Conservation (phyloP, 2,329 filamentous ascomycete genomes). For the Trichothecium roseum region DNA sequence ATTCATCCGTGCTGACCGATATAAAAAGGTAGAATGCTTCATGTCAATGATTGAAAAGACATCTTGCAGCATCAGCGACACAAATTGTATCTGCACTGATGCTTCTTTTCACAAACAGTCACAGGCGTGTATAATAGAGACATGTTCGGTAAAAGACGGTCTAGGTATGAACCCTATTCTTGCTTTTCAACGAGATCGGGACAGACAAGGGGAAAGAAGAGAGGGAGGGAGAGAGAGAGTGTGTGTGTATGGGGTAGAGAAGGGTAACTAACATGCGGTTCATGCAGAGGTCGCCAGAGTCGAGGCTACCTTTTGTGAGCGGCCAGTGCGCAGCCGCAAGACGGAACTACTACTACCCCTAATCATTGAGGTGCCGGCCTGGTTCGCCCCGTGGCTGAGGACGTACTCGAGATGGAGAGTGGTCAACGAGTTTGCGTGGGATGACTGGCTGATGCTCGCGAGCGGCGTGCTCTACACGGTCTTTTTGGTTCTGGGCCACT, state of each 20-base stretch:
- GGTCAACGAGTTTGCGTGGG: constrained; percentile 17
- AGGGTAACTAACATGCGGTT: constrained; percentile 6
- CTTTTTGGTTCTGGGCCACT: constrained; percentile 20
- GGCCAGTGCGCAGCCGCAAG: constrained; percentile 18
- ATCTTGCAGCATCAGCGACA: constrained; percentile 8
- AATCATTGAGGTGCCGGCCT: constrained; percentile 23
- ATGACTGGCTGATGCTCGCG: constrained; percentile 28
- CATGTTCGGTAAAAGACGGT: constrained; percentile 14
- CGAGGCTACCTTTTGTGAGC: constrained; percentile 21
- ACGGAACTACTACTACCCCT: constrained; percentile 21
- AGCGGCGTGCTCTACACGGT: constrained; percentile 16
- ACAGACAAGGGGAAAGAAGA: too few relatives aligned
- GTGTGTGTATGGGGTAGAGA: too few relatives aligned
- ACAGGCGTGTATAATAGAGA: constrained; percentile 12
- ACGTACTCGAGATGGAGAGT: constrained; percentile 24
- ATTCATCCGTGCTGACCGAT: too few relatives aligned
- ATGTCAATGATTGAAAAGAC: background rate
- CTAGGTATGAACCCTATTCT: constrained; percentile 14
- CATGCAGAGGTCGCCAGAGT: constrained; percentile 17
- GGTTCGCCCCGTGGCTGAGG: constrained; percentile 22
- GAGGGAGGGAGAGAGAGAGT: too few relatives aligned
- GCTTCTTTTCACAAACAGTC: constrained; percentile 8
- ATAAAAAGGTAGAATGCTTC: constrained; percentile 4
- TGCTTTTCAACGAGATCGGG: too few relatives aligned
- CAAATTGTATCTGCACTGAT: constrained; percentile 18